Conservation (phyloP, 78 protist species). For the Tieghemostelium lacteum region DNA sequence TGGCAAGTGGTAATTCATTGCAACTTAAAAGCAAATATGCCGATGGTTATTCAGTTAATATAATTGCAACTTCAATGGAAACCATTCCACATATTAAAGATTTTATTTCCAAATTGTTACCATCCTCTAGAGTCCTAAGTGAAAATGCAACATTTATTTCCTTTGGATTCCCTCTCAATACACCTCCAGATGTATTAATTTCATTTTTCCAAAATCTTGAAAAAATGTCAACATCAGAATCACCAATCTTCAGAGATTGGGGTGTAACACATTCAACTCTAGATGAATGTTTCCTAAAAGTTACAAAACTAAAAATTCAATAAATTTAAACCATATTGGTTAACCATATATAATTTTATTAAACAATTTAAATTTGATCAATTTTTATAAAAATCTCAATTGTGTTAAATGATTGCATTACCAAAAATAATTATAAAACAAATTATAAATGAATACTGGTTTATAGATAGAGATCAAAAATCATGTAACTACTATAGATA, state of each 20-base stretch:
- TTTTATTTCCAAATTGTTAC: conserved; percentile 3
- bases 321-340: too few relatives aligned
- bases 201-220: conserved; percentile 33
- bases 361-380: too few relatives aligned
- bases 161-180: conserved; percentile 42
- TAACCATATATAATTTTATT: too few relatives aligned
- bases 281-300: conserved; percentile 42
- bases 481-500: too few relatives aligned
- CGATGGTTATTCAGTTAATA: conserved; percentile 89
- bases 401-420: too few relatives aligned
- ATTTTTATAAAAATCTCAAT: too few relatives aligned
- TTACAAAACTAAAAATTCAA: conserved; percentile 11
- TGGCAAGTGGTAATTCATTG: conserved; percentile 88
- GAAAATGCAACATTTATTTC: conserved; percentile 28
- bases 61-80: conserved; percentile 31
- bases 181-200: not conserved
- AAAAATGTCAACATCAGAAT: not conserved
- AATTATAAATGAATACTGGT: too few relatives aligned
- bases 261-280: conserved; percentile 46
- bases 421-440: too few relatives aligned
- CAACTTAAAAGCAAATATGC: conserved; percentile 91
- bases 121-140: conserved; percentile 36
- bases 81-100: not conserved
- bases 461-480: too few relatives aligned
- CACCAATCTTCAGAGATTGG: conserved; percentile 22